phyloP scores from a whole-genome alignment of 805 yeast genomes.

The Myxozyma neotropica region DNA sequence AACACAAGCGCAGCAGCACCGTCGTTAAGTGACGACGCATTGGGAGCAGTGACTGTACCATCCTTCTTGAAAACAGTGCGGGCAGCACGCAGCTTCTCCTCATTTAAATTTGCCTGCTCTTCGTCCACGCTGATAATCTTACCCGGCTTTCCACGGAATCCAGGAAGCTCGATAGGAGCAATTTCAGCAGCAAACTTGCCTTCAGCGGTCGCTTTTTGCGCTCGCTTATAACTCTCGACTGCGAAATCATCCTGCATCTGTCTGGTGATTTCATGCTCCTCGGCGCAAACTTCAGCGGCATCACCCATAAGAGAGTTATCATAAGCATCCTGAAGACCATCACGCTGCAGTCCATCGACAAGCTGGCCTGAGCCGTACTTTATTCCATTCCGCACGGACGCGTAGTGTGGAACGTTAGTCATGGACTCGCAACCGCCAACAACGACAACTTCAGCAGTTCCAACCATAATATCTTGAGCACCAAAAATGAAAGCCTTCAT shows the following conservation, averaged over 20 bases:
- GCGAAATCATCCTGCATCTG: conserved; percentile 91
- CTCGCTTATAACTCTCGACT: conserved; percentile 78
- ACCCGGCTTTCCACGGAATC: conserved; percentile 64
- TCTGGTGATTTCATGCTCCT: conserved; percentile 73
- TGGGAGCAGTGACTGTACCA: conserved; percentile 96
- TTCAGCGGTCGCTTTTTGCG: conserved; percentile 72
- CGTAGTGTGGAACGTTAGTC: conserved; percentile 90
- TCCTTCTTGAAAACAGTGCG: conserved; percentile 94
- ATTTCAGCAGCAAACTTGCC: conserved; percentile 86
- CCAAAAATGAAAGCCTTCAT: conserved; percentile 85
- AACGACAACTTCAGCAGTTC: conserved; percentile 63
- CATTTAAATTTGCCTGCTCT: conserved; percentile 77
- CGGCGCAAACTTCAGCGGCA: conserved; percentile 95
- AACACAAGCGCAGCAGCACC: conserved; percentile 96
- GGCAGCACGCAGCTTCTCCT: conserved; percentile 73
- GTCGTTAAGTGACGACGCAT: conserved; percentile 93
- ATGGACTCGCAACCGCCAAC: conserved; percentile 97
- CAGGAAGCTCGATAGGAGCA: conserved; percentile 85
- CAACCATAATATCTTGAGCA: conserved; percentile 81
- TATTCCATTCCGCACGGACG: conserved; percentile 80
- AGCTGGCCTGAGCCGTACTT: conserved; percentile 81
- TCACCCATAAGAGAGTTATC: conserved; percentile 91
- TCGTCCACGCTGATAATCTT: conserved; percentile 80
- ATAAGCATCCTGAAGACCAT: conserved; percentile 93
- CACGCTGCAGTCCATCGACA: conserved; percentile 88